Base-by-base conservation (phyloP, 2,329 filamentous ascomycete genomes). In the Chaetomiaceae sp. region DNA sequence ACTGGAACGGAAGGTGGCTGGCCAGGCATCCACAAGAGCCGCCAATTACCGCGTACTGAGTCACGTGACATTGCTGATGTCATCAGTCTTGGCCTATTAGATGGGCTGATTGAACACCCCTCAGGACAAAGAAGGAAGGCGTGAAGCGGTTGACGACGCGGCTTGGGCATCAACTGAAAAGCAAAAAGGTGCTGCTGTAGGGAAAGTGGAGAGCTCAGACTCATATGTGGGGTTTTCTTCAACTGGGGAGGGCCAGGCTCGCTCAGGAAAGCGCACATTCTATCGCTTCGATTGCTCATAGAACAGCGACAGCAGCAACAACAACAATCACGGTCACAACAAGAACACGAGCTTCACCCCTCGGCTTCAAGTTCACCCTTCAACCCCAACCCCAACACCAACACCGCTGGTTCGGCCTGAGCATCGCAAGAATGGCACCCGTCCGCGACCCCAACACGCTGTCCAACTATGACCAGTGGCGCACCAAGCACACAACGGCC, bases 401-500 rank as follows among this genome's bases (percentile, higher is more conserved):
- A 34, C 57, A 49, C 19, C 60, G 58, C 25, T 60, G 55, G 47
- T 58, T 62, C 37, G 44, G 57, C 44, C 35, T 37, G 21, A 55
- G 49, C 44, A 34, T 41, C 34, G 51, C 54, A 44, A 59, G 47
- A 51, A 62, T 62, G 60, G 53, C 59, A 62, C 61, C 66, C 25
- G 61, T 75, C 44, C 81, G 88, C 63, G 92, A 97, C 71, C 90
- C 90, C 47, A 95, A 90, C 68, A 96, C 93, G 21, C 73, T 93
- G 53, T 87, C 88, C 65, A 97, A 97, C 74, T 96, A 96, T 70
- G 83, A 88, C 68, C 83, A 86, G 50, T 96, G 89, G 83, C 76
- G 81, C 55, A 96, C 89, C 16, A 83, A 79, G 66, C 90, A 96
- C 72, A 93, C 89, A 17, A 85, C 81, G 17, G 87, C 88, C 51